A percentile compares a stretch with the other conserved stretches of the same genome.
phyloP scores from a whole-genome alignment of 208 protist species.

The Leishmania turanica region DNA sequence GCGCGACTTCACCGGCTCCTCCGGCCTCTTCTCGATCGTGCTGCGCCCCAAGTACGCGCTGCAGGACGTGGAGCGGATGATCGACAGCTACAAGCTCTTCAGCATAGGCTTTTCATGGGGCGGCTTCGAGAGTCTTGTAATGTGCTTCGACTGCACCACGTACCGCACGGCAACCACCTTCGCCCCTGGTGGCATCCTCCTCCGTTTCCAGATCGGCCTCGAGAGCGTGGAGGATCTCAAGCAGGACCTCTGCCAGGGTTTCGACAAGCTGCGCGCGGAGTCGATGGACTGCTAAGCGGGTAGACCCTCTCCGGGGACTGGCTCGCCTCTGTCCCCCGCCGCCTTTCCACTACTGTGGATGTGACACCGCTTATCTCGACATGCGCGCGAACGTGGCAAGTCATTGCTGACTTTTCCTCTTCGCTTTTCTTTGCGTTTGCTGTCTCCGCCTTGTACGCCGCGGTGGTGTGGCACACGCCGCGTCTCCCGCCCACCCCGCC shows the following conservation, averaged over 20 bases:
- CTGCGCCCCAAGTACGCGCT: constrained; percentile 29
- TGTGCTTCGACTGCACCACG: constrained; percentile 32
- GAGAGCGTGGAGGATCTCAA: constrained; percentile 39
- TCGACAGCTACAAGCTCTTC: constrained; percentile 30
- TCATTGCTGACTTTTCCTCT: neutral
- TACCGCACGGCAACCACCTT: constrained; percentile 34
- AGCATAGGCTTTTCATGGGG: constrained; percentile 37
- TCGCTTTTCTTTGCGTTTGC: neutral
- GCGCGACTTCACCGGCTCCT: constrained; percentile 37
- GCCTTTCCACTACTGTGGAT: neutral
- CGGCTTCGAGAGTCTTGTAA: constrained; percentile 36
- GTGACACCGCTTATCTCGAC: neutral
- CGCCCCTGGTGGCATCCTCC: constrained; percentile 24
- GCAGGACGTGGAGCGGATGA: constrained; percentile 23
- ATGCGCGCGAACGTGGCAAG: neutral
- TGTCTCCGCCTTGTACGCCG: neutral
- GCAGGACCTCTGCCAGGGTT: constrained; percentile 30
- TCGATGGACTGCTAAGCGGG: neutral
- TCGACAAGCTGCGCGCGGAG: constrained; percentile 14
- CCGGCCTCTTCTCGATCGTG: constrained; percentile 28
- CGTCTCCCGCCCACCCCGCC: neutral
- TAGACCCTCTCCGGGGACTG: neutral
- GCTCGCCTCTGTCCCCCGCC: neutral
- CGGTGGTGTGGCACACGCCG: neutral
- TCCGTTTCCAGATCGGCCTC: constrained; percentile 35